phyloP scores from a whole-genome alignment of 805 yeast genomes.

The Scheffersomyces ergatensis region DNA sequence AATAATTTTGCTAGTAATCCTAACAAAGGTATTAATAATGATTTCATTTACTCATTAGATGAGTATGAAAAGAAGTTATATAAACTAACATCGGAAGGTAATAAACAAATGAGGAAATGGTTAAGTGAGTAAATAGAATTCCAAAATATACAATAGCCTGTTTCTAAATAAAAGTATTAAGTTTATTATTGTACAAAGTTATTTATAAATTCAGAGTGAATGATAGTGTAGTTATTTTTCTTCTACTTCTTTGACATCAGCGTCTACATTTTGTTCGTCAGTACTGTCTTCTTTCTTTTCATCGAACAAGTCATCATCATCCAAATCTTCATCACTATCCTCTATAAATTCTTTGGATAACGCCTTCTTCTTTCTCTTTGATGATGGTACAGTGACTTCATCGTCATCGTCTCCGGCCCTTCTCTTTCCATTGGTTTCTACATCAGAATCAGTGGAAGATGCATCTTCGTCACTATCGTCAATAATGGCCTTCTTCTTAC shows the following conservation, averaged over 20 bases:
- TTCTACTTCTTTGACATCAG: conserved; percentile 16
- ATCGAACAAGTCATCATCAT: conserved; percentile 26
- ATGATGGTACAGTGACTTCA: conserved; percentile 3
- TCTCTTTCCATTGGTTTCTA: conserved; percentile 11
- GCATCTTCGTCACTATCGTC: conserved; percentile 34
- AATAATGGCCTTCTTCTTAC: conserved; percentile 28
- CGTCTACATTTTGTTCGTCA: conserved; percentile 7
- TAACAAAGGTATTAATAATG: conserved; percentile 44
- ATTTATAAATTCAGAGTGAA: too few species aligned
- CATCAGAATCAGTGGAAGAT: conserved; percentile 15
- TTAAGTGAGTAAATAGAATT: conserved; percentile 15
- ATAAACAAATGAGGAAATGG: conserved; percentile 38
- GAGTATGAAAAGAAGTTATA: conserved; percentile 69
- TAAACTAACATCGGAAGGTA: conserved; percentile 50
- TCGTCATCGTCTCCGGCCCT: conserved; percentile 6
- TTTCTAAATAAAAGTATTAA: too few species aligned
- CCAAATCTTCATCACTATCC: conserved; percentile 46
- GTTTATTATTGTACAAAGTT: too few species aligned
- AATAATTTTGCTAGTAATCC: conserved; percentile 65
- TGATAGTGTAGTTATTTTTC: conserved; percentile 8
- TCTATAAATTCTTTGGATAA: conserved; percentile 34
- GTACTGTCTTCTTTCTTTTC: conserved; percentile 10
- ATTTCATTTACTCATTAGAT: conserved; percentile 67
- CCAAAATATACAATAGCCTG: too few species aligned
- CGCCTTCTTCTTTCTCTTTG: conserved; percentile 19